phyloP scores from a whole-genome alignment of 352 stramenopile species.

The Phytophthora tentaculata region DNA sequence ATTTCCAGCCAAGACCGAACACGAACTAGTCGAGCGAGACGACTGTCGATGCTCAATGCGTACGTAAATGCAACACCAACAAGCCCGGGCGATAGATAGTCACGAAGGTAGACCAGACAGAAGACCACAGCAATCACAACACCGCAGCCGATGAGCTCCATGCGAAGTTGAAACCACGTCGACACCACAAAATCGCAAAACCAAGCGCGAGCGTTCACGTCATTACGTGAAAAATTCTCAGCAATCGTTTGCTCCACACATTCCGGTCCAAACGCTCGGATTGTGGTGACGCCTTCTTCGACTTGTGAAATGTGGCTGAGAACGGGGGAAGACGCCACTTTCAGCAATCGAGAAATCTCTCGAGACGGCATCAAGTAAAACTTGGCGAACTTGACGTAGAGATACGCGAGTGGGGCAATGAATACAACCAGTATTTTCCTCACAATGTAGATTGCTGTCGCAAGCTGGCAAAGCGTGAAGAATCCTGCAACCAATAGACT shows the following conservation, averaged over 20 bases:
- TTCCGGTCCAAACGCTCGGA: slow-evolving; percentile 45
- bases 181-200: slow-evolving; percentile 35
- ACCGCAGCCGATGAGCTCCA: slow-evolving; percentile 50
- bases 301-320: slow-evolving; percentile 39
- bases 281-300: slow-evolving; percentile 38
- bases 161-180: slow-evolving; percentile 54
- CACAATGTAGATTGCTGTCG: slow-evolving; percentile 77
- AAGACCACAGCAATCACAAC: slow-evolving; percentile 45
- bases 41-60: slow-evolving; percentile 84
- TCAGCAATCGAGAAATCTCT: slow-evolving; percentile 47
- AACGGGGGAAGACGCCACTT: slow-evolving; percentile 48
- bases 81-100: slow-evolving; percentile 57
- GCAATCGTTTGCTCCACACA: slow-evolving; percentile 24
- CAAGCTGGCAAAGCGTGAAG: slow-evolving; percentile 72
- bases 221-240: slow-evolving; percentile 33
- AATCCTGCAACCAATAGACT: slow-evolving; percentile 63
- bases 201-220: slow-evolving; percentile 38
- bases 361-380: slow-evolving; percentile 52
- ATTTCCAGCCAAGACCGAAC: slow-evolving; percentile 49
- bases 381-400: slow-evolving; percentile 66
- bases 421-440: slow-evolving; percentile 76
- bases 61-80: slow-evolving; percentile 90
- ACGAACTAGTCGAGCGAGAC: slow-evolving; percentile 53
- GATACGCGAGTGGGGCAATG: slow-evolving; percentile 82
- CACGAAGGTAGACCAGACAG: slow-evolving; percentile 42